Conservation (phyloP, 495 filamentous ascomycete genomes). For the Astrocystis sublimbata region DNA sequence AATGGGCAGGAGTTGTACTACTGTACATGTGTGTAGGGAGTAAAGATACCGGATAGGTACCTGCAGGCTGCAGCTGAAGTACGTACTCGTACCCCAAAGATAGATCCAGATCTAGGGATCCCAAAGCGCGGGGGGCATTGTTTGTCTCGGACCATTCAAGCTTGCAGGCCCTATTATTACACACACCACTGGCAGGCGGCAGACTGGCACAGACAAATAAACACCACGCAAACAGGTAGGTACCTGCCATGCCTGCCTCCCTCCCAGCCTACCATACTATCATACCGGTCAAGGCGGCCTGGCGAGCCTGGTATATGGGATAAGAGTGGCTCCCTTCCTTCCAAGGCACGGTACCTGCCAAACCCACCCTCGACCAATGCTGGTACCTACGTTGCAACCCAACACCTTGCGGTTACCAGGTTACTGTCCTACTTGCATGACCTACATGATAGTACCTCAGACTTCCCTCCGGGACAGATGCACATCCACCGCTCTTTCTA, state of each 20-base stretch:
- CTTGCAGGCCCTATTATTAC: too few species aligned
- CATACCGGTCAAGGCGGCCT: too few species aligned
- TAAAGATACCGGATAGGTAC: constrained; percentile 5
- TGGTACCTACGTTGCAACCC: too few species aligned
- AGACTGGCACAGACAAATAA: not conserved
- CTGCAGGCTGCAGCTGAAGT: constrained; percentile 8
- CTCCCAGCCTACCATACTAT: too few species aligned
- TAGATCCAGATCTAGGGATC: constrained; percentile 14
- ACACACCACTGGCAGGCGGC: not conserved
- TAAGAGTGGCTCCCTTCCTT: not conserved
- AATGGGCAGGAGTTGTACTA: not conserved
- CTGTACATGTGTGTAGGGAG: not conserved
- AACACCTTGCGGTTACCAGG: too few species aligned
- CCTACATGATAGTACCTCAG: too few species aligned
- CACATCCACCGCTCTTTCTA: constrained; percentile 25
- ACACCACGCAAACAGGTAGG: constrained; percentile 12
- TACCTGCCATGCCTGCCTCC: not conserved
- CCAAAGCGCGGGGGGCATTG: constrained; percentile 18
- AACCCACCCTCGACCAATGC: not conserved
- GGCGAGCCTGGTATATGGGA: not conserved
- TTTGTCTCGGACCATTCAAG: constrained; percentile 15
- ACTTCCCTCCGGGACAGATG: constrained; percentile 8
- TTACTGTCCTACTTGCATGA: too few species aligned
- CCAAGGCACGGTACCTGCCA: not conserved
- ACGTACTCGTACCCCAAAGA: constrained; percentile 12